phyloP scores from a whole-genome alignment of 345 rosid genomes.

The Populus ilicifolia region DNA sequence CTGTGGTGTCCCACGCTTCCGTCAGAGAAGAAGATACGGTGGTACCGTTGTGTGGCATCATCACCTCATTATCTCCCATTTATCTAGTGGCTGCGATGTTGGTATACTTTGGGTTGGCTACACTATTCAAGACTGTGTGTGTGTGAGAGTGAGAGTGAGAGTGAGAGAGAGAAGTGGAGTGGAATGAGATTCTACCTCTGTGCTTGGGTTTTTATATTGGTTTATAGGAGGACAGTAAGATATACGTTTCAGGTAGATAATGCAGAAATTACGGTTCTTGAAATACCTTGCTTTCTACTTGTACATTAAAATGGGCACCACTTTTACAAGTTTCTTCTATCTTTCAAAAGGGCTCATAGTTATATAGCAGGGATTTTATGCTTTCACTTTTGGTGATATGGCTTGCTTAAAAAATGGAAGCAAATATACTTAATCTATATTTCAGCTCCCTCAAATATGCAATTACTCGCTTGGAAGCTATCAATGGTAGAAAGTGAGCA shows the following conservation, averaged over 20 bases:
- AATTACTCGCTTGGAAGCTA: conserved; percentile 23
- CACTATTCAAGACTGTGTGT: not conserved
- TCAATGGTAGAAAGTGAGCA: conserved; percentile 2
- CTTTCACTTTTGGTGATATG: not conserved
- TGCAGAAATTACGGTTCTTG: too few species aligned
- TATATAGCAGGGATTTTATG: not conserved
- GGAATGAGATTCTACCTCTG: not conserved
- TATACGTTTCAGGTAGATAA: too few species aligned
- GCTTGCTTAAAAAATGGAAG: not conserved
- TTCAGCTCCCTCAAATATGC: conserved; percentile 5
- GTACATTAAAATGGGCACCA: too few species aligned
- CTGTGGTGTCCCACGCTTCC: conserved; percentile 23
- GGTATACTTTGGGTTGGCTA: not conserved
- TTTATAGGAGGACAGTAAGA: too few species aligned
- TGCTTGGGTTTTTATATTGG: too few species aligned
- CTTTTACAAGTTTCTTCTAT: too few species aligned
- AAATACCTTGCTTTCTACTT: too few species aligned
- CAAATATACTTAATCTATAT: too few species aligned
- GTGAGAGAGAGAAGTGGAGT: not conserved
- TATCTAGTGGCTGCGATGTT: too few species aligned
- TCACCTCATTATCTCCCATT: not conserved
- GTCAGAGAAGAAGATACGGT: not conserved
- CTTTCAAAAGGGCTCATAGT: too few species aligned
- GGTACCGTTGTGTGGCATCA: not conserved
- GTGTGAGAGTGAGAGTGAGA: too few species aligned